Conservation (phyloP, 306 rosid genomes). For the Lotus japonicus region DNA sequence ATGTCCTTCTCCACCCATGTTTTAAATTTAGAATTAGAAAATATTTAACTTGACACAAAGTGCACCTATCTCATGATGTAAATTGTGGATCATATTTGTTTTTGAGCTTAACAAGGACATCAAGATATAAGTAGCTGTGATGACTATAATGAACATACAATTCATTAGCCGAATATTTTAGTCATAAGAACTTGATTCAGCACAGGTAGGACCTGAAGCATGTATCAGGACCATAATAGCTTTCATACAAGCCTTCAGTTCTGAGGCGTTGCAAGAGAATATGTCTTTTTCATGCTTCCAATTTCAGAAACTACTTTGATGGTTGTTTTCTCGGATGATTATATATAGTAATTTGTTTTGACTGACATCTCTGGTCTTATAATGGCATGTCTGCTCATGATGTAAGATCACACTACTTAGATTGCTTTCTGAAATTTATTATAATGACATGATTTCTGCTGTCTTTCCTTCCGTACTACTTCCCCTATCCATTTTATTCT, state of each 20-base stretch:
- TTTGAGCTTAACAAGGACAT: not conserved
- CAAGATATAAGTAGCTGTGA: not conserved
- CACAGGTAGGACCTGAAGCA: not conserved
- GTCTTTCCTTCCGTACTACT: not conserved
- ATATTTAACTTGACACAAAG: not conserved
- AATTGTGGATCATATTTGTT: not conserved
- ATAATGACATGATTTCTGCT: not conserved
- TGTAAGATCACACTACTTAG: not conserved
- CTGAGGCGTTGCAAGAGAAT: not conserved
- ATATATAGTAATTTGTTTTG: conserved; percentile 3
- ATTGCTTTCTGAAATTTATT: not conserved
- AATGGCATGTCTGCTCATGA: not conserved
- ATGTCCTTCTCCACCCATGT: not conserved
- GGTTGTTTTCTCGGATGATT: not conserved
- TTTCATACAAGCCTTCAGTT: not conserved
- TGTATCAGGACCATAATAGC: not conserved
- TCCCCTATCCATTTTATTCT: not conserved
- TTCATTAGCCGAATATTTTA: not conserved
- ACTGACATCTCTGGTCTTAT: not conserved
- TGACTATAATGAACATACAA: not conserved
- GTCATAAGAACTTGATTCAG: not conserved
- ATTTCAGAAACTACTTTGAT: not conserved
- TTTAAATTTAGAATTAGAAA: not conserved
- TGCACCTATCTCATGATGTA: not conserved
- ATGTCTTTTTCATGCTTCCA: conserved; percentile 4